A percentile compares a stretch with the other conserved stretches of the same genome.
Conservation (phyloP, 192 early-diverging fungal genomes). For the Allomyces arbusculus region DNA sequence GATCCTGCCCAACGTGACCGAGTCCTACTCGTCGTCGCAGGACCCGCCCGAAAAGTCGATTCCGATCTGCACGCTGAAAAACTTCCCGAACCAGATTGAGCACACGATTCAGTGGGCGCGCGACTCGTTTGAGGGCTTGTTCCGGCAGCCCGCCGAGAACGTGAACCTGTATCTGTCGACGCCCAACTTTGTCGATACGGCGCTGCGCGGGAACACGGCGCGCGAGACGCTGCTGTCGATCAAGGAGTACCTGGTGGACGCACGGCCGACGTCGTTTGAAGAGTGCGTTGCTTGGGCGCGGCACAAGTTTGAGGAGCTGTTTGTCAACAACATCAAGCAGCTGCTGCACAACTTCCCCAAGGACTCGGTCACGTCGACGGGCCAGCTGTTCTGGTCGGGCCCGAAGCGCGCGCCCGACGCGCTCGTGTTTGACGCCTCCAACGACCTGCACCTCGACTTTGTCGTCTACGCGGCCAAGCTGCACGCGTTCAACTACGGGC, state of each 20-base stretch:
- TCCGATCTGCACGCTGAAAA: constrained; percentile 73
- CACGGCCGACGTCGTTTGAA: constrained; percentile 75
- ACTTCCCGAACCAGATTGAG: constrained; percentile 75
- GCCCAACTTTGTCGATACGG: constrained; percentile 55
- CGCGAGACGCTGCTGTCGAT: constrained; percentile 62
- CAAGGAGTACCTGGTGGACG: constrained; percentile 48
- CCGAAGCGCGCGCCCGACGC: constrained; percentile 84
- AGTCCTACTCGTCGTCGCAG: constrained; percentile 94
- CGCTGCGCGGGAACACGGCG: constrained; percentile 42
- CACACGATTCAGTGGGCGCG: constrained; percentile 91
- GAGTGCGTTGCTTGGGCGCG: constrained; percentile 88
- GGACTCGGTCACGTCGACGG: constrained; percentile 74
- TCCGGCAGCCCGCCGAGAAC: constrained; percentile 78
- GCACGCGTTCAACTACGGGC: constrained; percentile 87
- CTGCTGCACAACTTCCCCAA: constrained; percentile 92
- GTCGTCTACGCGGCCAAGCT: constrained; percentile 79
- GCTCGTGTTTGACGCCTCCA: constrained; percentile 49
- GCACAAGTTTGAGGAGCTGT: constrained; percentile 79
- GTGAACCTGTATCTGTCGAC: constrained; percentile 83
- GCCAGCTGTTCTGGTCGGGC: constrained; percentile 87
- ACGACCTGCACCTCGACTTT: constrained; percentile 68
- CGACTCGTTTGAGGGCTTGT: constrained; percentile 87
- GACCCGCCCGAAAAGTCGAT: constrained; percentile 95
- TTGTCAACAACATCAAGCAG: constrained; percentile 81
- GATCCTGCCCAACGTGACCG: constrained; percentile 81